A percentile compares a stretch with the other conserved stretches of the same genome.
phyloP scores from a whole-genome alignment of 768 basidiomycete genomes.

The Tulasnella sp. region DNA sequence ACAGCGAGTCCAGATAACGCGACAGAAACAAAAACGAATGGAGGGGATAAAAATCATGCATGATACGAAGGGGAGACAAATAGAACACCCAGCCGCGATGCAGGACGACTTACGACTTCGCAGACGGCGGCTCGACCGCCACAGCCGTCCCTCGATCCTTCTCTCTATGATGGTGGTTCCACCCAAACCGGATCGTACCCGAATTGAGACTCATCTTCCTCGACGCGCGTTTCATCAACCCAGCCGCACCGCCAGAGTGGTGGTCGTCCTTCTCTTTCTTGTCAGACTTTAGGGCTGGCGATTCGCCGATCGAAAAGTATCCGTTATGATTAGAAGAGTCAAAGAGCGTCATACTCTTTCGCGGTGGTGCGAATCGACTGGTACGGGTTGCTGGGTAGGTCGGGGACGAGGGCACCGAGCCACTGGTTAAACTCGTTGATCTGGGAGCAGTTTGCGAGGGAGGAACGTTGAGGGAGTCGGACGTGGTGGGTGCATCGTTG shows the following conservation, averaged over 20 bases:
- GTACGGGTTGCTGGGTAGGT: background rate
- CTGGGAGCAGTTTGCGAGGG: too few species aligned
- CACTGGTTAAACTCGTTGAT: too few species aligned
- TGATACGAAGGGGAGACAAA: too few species aligned
- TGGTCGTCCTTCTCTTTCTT: conserved; percentile 1
- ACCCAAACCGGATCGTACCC: conserved; percentile 9
- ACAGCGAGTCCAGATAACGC: too few species aligned
- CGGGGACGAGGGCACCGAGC: background rate
- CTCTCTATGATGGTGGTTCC: background rate
- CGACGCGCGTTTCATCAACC: conserved; percentile 3
- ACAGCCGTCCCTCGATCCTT: background rate
- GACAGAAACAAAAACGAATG: too few species aligned
- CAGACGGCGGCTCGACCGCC: too few species aligned
- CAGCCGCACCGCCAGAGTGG: background rate
- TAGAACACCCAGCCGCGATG: too few species aligned
- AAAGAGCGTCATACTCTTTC: background rate
- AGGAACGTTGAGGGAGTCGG: too few species aligned
- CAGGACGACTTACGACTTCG: too few species aligned
- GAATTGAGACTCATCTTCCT: conserved; percentile 12
- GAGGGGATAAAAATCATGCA: too few species aligned
- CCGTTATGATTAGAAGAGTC: background rate
- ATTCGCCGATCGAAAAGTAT: background rate
- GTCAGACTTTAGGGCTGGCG: background rate
- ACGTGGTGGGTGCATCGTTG: too few species aligned
- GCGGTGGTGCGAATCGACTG: background rate